Evolutionary conservation across 352 stramenopile species (phyloP), one percentile per base, ranked within the genome.

Genomic region (Blastocystis sp.): DNA sequence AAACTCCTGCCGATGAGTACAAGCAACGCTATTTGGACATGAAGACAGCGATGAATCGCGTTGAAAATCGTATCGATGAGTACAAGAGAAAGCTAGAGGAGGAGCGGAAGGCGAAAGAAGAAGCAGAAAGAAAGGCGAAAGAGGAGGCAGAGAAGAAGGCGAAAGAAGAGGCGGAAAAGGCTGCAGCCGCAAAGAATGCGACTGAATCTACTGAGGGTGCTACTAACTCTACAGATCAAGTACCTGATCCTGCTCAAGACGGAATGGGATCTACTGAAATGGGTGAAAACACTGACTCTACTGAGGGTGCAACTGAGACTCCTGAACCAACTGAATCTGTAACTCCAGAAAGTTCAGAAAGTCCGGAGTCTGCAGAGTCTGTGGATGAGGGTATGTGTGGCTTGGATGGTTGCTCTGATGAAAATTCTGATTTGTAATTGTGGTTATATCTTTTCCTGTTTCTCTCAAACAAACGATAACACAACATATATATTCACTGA

Each of bases 1-100:
- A 45, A 64, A 90, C 30, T 41, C 68, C 56, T 18, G 79, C 66
- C 69, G 76, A 56, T 26, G 73, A 50, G 62, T 91, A 45, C 76
- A 90, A 75, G 79, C 81, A 63, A 55, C 85, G 43, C 0, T 88
- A 75, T 76, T 13, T 69, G 24, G 43, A 68, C 62, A 90, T 56
- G 69, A 90, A 53, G 90, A 91, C 59, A 69, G 81, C 59, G 55
- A 76, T 76, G 70, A 88, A 89, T 34, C 73, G 85, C 24, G 81
- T 90, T 41, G 82, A 91, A 76, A 91, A 90, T 20, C 90, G 90
- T 7, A 90, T 91, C 47, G 81, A 85, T 24, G 56, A 90, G 16
- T 76, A 90, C 24, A 90, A 90, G 55, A 43, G 87, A 47, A 90
- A 90, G 43, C 47, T 90, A 37, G 90, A 91, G 43, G 87, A 91